Base-by-base conservation (phyloP, 2,329 filamentous ascomycete genomes). In the Monascus ruber region DNA sequence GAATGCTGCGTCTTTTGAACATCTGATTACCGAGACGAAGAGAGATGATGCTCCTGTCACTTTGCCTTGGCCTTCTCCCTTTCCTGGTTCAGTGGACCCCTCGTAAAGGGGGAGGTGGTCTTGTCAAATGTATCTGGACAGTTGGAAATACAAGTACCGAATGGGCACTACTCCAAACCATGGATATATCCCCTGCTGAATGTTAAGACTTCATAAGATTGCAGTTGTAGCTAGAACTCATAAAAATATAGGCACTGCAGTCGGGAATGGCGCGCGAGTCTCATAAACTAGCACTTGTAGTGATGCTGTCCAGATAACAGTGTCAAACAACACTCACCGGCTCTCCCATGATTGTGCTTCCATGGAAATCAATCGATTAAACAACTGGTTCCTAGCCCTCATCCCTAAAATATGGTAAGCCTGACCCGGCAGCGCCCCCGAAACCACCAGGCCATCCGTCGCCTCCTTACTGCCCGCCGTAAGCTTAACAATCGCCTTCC, bases 271-370 rank as follows among this genome's bases (percentile, higher is more conserved):
- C 17, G 17, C 17, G 17, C 17, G 17, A 17, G 17, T 17, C 17
- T 17, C 17, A 17, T 17, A 17, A 17, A 17, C 17, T 17, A 17
- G 17, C 17, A 3, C 17, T 17, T 17, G 17, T 17, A 17, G 17
- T 17, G 3, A 3, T 17, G 17, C 3, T 17, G 17, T 17, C 17
- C 17, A 17, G 17, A 17, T 17, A 17, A 17, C 17, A 17, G 17
- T 17, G 17, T 3, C 17, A 17, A 17, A 17, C 17, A 17, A 17
- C 3, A 29, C 28, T 52, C 39, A 89, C 78, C 77, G 85, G 40
- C 74, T 73, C 66, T 86, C 83, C 85, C 85, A 91, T 69, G 86
- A 86, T 70, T 91, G 84, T 9, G 73, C 73, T 1, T 83, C 83
- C 63, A 89, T 83, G 2, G 82, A 76, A 41, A 87, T 65, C 40